Evolutionary conservation across 768 basidiomycete genomes (phyloP), one percentile per base, ranked within the genome.

Genomic region (Suillus decipiens): DNA sequence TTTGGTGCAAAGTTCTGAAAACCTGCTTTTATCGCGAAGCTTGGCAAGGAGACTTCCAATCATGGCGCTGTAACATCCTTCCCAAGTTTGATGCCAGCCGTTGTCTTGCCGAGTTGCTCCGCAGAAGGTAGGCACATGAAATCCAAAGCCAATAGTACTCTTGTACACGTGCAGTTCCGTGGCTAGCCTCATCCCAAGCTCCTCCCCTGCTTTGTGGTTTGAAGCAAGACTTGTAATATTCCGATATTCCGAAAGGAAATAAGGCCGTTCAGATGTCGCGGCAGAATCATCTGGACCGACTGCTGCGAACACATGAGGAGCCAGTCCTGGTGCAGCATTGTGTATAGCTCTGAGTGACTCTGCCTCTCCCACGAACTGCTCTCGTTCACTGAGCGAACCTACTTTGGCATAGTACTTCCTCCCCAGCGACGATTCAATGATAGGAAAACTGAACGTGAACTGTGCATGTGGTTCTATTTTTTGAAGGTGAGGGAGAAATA

Each of bases 171-270:
- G 92, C 61, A 93, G 72, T 69, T 92, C 89, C 2, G 76, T 82
- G 1, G 90, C 90, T 61, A 93, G 67, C 48, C 88, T 80, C 72
- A 79, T 79, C 10, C 84, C 92, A 8, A 93, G 79, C 14, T 75
- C 68, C 54, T 74, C 72, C 3, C 84, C 87, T 14, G 85, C 76
- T 19, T 73, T 66, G 28, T 75, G 71, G 14, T 80, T 80, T 56
- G 36, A 37, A 39, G 55, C 15, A 17, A 93, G 76, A 36, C 78
- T 68, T 0, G 73, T 71, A 17, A 92, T 74, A 39, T 86, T 79
- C 71, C 86, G 90, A 79, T 90, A 91, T 71, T 92, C 88, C 0
- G 88, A 89, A 53, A 93, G 81, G 75, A 92, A 89, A 71, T 82
- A 89, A 0, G 89, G 89, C 39, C 69, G 73, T 11, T 81, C 82